Base-by-base conservation (phyloP, 2,329 filamentous ascomycete species). In the Fusarium redolens region DNA sequence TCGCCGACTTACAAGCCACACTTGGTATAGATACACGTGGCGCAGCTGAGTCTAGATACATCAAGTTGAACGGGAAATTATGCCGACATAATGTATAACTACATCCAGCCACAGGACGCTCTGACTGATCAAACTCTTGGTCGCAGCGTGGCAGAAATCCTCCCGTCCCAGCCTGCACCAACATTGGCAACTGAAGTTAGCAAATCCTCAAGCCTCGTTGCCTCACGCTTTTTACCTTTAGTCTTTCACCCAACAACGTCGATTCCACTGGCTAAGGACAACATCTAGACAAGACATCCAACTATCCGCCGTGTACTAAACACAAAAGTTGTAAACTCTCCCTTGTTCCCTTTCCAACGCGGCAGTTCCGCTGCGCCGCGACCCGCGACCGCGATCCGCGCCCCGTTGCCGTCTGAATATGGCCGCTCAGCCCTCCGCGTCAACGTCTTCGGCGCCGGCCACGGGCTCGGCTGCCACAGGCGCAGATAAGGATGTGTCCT, bases 361-460 rank as follows among this genome's bases (percentile, higher is more conserved):
- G 82, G 81, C 82, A 80, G 79, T 78, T 78, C 75, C 76, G 81
- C 75, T 77, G 78, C 79, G 79, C 75, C 72, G 72, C 75, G 72
- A 75, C 68, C 57, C 72, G 69, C 73, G 72, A 74, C 71, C 71
- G 71, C 71, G 71, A 72, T 75, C 76, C 73, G 72, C 76, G 70
- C 70, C 63, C 71, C 48, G 50, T 74, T 61, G 61, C 43, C 57
- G 64, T 69, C 35, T 45, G 72, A 79, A 72, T 76, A 87, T 87
- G 85, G 85, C 85, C 72, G 80, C 83, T 67, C 83, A 83, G 76
- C 81, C 81, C 70, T 82, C 84, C 76, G 78, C 82, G 71, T 80
- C 84, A 74, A 78, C 81, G 70, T 80, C 71, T 41, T 69, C 80
- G 75, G 75, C 74, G 65, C 69, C 79, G 56, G 78, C 78, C 69